Evolutionary conservation across 2,329 filamentous ascomycete species (phyloP).

Genomic region (Fusarium udum): DNA sequence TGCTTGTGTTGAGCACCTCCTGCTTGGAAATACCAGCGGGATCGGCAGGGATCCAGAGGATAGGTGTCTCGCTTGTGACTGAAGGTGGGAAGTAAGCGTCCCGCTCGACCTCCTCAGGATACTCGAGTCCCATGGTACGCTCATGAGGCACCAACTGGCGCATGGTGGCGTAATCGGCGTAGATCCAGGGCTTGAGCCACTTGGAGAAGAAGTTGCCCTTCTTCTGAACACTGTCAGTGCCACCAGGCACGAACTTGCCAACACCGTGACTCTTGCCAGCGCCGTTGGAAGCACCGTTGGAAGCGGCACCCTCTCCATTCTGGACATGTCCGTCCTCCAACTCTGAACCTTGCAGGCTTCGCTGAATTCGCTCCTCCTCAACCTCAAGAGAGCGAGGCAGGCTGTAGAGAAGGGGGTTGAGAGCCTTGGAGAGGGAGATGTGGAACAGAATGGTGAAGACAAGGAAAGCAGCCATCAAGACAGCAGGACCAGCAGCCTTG

Average conservation of each 20-base stretch:
- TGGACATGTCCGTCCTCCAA: conserved; percentile 33
- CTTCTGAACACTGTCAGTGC: conserved; percentile 46
- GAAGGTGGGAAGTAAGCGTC: conserved; percentile 79
- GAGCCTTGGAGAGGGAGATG: conserved; percentile 72
- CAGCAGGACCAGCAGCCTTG: conserved; percentile 72
- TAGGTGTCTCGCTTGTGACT: conserved; percentile 67
- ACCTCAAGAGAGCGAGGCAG: conserved; percentile 70
- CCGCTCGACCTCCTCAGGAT: conserved; percentile 68
- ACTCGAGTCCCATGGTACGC: conserved; percentile 59
- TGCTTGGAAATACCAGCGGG: conserved; percentile 73
- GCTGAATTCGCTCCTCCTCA: conserved; percentile 53
- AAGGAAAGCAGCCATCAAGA: conserved; percentile 79
- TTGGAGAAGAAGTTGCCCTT: conserved; percentile 64
- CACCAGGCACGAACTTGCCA: conserved; percentile 37
- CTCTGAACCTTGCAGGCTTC: conserved; percentile 43
- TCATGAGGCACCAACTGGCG: conserved; percentile 74
- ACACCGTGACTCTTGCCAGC: conserved; percentile 33
- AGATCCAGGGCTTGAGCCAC: conserved; percentile 80
- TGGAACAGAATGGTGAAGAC: conserved; percentile 82
- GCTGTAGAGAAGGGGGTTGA: conserved; percentile 76
- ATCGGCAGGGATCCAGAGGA: conserved; percentile 82
- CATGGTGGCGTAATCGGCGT: conserved; percentile 75
- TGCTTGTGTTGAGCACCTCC: conserved; percentile 73
- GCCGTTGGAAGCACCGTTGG: conserved; percentile 27
- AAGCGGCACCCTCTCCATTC: conserved; percentile 20